Evolutionary conservation across 169 alveolate genomes (phyloP).

Genomic region (Eimeria tenella): DNA sequence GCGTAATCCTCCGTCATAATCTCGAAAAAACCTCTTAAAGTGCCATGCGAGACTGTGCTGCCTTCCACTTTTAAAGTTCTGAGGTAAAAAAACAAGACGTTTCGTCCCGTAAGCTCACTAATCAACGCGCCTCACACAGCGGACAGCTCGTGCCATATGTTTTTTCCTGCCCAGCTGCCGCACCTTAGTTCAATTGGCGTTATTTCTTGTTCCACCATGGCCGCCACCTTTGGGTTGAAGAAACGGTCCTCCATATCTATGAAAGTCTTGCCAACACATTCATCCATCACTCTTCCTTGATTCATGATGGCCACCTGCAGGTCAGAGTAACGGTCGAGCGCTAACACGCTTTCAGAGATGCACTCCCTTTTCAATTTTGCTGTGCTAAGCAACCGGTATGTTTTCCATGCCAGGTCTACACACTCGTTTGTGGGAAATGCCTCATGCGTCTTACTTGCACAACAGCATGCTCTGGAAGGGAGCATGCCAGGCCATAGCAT

Average conservation of each 20-base stretch:
- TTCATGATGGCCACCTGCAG: slow-evolving; percentile 87
- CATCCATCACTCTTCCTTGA: slow-evolving; percentile 90
- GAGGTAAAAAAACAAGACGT: not conserved
- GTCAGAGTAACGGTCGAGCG: not conserved
- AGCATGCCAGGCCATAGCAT: slow-evolving; percentile 90
- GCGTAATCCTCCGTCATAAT: slow-evolving; percentile 90
- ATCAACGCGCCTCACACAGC: not conserved
- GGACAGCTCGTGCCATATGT: not conserved
- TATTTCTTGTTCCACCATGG: slow-evolving; percentile 86
- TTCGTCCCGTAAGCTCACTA: not conserved
- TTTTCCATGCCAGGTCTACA: not conserved
- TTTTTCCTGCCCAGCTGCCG: not conserved
- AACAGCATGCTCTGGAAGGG: slow-evolving; percentile 92
- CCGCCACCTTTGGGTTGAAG: slow-evolving; percentile 87
- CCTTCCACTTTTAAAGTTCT: slow-evolving; percentile 86
- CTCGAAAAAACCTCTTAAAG: slow-evolving; percentile 92
- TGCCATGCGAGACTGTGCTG: slow-evolving; percentile 91
- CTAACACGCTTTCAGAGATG: not conserved
- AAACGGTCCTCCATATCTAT: slow-evolving; percentile 94
- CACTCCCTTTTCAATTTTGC: not conserved
- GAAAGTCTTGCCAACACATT: slow-evolving; percentile 91
- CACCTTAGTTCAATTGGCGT: slow-evolving; percentile 89
- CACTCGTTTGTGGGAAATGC: not conserved
- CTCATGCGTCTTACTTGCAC: slow-evolving; percentile 84
- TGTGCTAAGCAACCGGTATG: not conserved